phyloP scores from a whole-genome alignment of 2,329 filamentous ascomycete species.

The Colletotrichum caudatum region DNA sequence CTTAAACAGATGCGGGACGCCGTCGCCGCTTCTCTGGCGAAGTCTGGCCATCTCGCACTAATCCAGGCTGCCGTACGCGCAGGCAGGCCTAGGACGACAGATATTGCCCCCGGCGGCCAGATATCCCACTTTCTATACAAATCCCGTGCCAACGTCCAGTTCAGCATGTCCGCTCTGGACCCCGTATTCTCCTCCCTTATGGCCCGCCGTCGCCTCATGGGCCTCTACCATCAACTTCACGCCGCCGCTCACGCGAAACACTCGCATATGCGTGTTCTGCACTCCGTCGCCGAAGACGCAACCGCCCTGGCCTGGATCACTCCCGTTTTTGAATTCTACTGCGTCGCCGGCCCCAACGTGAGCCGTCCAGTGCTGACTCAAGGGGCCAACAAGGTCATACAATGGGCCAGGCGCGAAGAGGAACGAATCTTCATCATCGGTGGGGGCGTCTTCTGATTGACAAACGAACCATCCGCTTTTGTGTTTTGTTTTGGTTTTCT shows the following conservation, averaged over 20 bases:
- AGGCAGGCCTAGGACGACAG: slow-evolving; percentile 77
- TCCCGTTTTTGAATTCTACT: slow-evolving; percentile 92
- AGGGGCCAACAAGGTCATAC: slow-evolving; percentile 87
- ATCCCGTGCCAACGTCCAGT: slow-evolving; percentile 93
- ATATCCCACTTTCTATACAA: slow-evolving; percentile 97
- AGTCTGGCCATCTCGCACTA: slow-evolving; percentile 78
- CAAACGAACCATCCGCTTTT: neutral
- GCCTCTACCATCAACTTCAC: slow-evolving; percentile 87
- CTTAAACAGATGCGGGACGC: slow-evolving; percentile 79
- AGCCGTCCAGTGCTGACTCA: slow-evolving; percentile 78
- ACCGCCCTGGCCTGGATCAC: slow-evolving; percentile 92
- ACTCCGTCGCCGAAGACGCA: slow-evolving; percentile 79
- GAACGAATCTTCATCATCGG: slow-evolving; percentile 97
- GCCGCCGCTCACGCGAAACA: slow-evolving; percentile 86
- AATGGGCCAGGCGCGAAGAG: slow-evolving; percentile 93
- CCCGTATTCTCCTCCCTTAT: slow-evolving; percentile 73
- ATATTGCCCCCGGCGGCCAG: slow-evolving; percentile 83
- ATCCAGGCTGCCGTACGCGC: slow-evolving; percentile 78
- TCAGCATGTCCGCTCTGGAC: slow-evolving; percentile 86
- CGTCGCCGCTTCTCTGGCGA: slow-evolving; percentile 76
- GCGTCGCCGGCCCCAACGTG: slow-evolving; percentile 83
- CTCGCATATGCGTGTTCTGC: slow-evolving; percentile 86
- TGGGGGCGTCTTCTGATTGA: slow-evolving; percentile 81
- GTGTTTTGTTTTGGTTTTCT: neutral
- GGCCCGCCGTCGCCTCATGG: slow-evolving; percentile 79